These are phyloP conservation scores for Endogone sp. DNA, from an alignment of 192 early-diverging fungal species.

Conservation along the genomic window DNA sequence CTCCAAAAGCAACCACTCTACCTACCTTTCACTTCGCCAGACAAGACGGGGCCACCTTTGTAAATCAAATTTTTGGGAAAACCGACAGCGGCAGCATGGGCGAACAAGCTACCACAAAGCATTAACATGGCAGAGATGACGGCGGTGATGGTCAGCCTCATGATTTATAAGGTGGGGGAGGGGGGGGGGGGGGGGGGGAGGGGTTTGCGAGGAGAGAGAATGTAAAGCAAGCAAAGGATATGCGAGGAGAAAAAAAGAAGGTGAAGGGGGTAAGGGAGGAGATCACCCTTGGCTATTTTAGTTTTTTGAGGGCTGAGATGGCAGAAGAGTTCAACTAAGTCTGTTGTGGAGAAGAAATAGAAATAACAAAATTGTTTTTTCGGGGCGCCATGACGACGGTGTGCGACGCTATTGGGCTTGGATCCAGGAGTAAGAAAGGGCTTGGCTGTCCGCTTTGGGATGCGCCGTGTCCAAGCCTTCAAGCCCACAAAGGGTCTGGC, in stretches of 20 bases:
- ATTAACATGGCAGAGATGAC: background rate
- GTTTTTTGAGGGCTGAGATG: too few species aligned
- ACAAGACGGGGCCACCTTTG: conserved; percentile 20
- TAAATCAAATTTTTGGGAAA: background rate
- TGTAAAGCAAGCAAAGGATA: background rate
- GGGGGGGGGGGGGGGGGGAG: too few species aligned
- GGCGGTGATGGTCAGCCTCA: background rate
- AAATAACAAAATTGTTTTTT: too few species aligned
- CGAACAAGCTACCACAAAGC: background rate
- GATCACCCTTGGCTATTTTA: too few species aligned
- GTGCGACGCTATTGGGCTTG: too few species aligned
- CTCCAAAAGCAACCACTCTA: background rate
- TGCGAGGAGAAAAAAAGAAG: background rate
- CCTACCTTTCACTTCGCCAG: conserved; percentile 28
- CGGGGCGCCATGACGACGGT: too few species aligned
- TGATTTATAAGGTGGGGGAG: background rate
- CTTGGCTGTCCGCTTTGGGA: too few species aligned
- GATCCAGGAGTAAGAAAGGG: too few species aligned
- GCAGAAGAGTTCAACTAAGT: too few species aligned
- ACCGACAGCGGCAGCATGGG: background rate
- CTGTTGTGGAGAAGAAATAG: too few species aligned
- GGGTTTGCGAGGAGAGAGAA: background rate
- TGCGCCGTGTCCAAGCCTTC: too few species aligned
- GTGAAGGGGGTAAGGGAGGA: background rate
- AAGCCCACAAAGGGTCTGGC: too few species aligned